Evolutionary conservation across 164 flowering plant genomes (phyloP).

Genomic region (Annona squamosa): DNA sequence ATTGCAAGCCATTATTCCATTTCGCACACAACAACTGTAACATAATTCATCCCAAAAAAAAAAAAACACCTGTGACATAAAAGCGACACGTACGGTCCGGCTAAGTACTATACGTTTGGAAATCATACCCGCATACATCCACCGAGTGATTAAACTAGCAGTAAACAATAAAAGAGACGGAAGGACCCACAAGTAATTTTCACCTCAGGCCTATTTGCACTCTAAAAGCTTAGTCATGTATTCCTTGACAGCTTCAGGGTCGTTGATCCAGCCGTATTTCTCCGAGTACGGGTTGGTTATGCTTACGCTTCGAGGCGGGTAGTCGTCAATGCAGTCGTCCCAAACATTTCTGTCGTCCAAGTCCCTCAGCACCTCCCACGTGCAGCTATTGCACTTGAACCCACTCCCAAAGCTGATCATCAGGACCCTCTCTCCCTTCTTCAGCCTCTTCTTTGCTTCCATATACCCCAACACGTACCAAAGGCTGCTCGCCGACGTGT

Average conservation of each 20-base stretch:
- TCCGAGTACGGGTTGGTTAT: slow-evolving; percentile 46
- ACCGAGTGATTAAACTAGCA: no score
- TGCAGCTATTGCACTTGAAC: slow-evolving; percentile 62
- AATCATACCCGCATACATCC: no score
- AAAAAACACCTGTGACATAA: no score
- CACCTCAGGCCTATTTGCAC: no score
- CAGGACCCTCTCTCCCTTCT: slow-evolving; percentile 44
- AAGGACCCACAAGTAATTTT: no score
- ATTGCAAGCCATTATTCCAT: no score
- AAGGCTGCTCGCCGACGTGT: slow-evolving; percentile 58
- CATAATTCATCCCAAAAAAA: no score
- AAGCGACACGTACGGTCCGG: no score
- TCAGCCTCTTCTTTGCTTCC: slow-evolving; percentile 61
- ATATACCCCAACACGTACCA: slow-evolving; percentile 76
- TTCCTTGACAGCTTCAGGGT: background rate
- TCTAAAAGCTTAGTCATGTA: no score
- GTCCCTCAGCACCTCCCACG: slow-evolving; percentile 60
- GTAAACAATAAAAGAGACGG: no score
- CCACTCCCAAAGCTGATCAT: slow-evolving; percentile 73
- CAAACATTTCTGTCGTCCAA: slow-evolving; percentile 52
- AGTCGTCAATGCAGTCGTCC: slow-evolving; percentile 42
- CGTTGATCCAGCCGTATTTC: slow-evolving; percentile 13
- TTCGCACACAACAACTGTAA: no score
- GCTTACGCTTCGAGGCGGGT: slow-evolving; percentile 30
- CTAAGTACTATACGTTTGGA: no score